Evolutionary conservation across 768 basidiomycete species (phyloP).

Genomic region (Lactarius evosmus): DNA sequence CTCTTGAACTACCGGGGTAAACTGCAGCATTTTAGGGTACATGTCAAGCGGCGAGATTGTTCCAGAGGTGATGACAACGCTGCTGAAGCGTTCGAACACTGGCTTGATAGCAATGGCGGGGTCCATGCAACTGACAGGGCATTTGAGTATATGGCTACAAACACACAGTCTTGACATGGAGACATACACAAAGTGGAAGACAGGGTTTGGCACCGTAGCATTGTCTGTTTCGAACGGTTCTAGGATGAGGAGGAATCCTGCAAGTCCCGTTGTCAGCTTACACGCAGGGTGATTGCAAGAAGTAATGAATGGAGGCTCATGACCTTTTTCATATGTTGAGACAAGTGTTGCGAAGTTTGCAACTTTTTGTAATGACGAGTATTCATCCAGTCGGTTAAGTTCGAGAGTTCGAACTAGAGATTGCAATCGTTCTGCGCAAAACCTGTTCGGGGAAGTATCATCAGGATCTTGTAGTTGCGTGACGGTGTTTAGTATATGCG

Average conservation of each 20-base stretch:
- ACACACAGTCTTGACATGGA: conserved; percentile 20
- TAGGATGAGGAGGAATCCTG: conserved; percentile 93
- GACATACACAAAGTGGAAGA: conserved; percentile 92
- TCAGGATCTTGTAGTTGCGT: conserved; percentile 10
- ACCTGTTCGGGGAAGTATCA: conserved; percentile 46
- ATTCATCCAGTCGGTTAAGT: conserved; percentile 85
- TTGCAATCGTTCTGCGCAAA: conserved; percentile 94
- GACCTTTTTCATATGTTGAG: conserved; percentile 96
- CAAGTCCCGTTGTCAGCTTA: conserved; percentile 5
- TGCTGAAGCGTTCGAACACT: conserved; percentile 96
- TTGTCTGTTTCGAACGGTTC: conserved; percentile 99
- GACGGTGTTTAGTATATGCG: neutral
- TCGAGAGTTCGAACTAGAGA: conserved; percentile 92
- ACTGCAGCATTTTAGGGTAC: conserved; percentile 99
- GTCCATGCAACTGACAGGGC: conserved; percentile 78
- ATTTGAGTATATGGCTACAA: conserved; percentile 1
- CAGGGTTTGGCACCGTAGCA: conserved; percentile 96
- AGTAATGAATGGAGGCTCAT: neutral
- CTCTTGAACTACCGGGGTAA: conserved; percentile 94
- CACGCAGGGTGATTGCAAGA: neutral
- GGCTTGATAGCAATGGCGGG: conserved; percentile 97
- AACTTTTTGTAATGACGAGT: conserved; percentile 89
- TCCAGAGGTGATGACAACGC: conserved; percentile 97
- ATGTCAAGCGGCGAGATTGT: conserved; percentile 98
- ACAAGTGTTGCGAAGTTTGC: conserved; percentile 95